A percentile compares a stretch with the other conserved stretches of the same genome.
These are phyloP conservation scores for Cryoendolithus antarcticus DNA, from an alignment of 2,329 filamentous ascomycete species.

Conservation along the genomic window DNA sequence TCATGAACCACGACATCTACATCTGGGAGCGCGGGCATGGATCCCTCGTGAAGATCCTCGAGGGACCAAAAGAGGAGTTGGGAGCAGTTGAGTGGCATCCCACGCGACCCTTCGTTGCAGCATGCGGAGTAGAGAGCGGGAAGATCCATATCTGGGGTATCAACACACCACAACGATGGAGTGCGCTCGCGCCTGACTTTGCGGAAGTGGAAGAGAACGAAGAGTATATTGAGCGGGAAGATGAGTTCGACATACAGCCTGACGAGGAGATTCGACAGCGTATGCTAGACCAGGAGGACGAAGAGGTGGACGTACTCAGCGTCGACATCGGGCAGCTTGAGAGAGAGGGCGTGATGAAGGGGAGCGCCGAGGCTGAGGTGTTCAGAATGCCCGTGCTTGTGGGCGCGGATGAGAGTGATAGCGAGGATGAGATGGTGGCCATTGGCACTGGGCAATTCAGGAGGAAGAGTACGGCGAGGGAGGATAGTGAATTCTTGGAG, in stretches of 20 bases:
- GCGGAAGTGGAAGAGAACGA: slow-evolving; percentile 97
- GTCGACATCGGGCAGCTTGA: slow-evolving; percentile 45
- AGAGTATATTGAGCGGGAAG: slow-evolving; percentile 87
- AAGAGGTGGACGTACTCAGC: slow-evolving; percentile 81
- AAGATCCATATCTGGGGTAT: slow-evolving; percentile 95
- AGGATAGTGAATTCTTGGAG: slow-evolving; percentile 37
- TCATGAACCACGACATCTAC: slow-evolving; percentile 97
- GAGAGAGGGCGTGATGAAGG: slow-evolving; percentile 18
- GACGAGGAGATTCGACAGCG: slow-evolving; percentile 89
- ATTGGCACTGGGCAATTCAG: slow-evolving; percentile 71
- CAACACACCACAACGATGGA: slow-evolving; percentile 91
- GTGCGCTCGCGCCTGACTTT: slow-evolving; percentile 90
- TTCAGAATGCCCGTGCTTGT: slow-evolving; percentile 88
- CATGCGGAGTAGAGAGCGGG: slow-evolving; percentile 87
- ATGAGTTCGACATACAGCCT: slow-evolving; percentile 96
- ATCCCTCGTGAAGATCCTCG: slow-evolving; percentile 89
- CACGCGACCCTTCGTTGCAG: slow-evolving; percentile 70
- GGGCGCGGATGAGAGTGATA: slow-evolving; percentile 85
- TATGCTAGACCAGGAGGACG: slow-evolving; percentile 80
- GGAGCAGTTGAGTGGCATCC: slow-evolving; percentile 98
- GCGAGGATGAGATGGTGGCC: slow-evolving; percentile 71
- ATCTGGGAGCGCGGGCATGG: slow-evolving; percentile 94
- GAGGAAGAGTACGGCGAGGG: slow-evolving; percentile 49
- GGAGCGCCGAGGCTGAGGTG: slow-evolving; percentile 38
- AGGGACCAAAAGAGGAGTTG: slow-evolving; percentile 91